Conservation (phyloP, 2,329 filamentous ascomycete species). For the Fusarium mexicanum region DNA sequence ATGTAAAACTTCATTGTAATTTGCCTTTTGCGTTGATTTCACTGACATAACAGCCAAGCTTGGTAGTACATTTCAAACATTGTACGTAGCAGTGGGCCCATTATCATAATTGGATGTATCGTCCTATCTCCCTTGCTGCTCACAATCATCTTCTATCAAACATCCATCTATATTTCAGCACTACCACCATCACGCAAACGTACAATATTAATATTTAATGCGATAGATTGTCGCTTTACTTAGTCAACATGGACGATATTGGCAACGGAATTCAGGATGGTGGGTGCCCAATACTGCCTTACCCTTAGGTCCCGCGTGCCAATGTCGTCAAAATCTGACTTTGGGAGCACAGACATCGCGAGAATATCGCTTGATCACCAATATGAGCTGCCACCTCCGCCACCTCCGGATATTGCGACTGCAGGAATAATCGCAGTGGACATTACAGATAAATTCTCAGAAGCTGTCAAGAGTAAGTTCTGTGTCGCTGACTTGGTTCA, state of each 20-base stretch:
- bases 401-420: constrained; percentile 53
- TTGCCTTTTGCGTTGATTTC: background rate
- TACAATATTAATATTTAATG: constrained; percentile 23
- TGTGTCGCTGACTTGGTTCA: background rate
- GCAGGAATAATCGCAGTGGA: constrained; percentile 65
- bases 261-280: constrained; percentile 50
- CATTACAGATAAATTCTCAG: constrained; percentile 65
- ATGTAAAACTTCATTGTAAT: background rate
- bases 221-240: constrained; percentile 7
- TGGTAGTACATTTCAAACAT: constrained; percentile 4
- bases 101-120: constrained; percentile 13
- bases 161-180: constrained; percentile 10
- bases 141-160: constrained; percentile 11
- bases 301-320: background rate
- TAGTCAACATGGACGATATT: constrained; percentile 48
- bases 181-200: background rate
- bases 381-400: constrained; percentile 43
- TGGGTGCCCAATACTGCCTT: constrained; percentile 36
- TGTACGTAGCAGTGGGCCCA: constrained; percentile 27
- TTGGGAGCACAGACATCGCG: constrained; percentile 50
- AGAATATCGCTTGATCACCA: constrained; percentile 53
- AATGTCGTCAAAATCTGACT: constrained; percentile 42
- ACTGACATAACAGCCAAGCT: background rate
- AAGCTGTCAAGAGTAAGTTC: constrained; percentile 62
- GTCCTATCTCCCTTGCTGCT: constrained; percentile 24